Evolutionary conservation across 2,329 filamentous ascomycete genomes (phyloP).

Genomic region (Diaporthe sp.): DNA sequence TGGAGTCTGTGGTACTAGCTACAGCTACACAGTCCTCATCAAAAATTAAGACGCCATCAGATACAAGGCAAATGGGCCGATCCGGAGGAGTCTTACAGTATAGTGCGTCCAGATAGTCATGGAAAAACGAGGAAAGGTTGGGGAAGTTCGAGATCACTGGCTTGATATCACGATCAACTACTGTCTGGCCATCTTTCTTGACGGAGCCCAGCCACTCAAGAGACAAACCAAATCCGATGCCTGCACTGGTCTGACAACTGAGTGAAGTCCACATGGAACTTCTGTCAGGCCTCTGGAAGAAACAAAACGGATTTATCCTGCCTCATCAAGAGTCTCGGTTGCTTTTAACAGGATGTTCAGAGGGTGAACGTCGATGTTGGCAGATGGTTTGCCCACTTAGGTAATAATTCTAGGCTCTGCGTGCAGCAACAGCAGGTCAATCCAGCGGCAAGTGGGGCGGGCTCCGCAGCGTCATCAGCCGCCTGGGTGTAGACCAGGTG

Average conservation of each 20-base stretch:
- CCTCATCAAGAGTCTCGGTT: not conserved
- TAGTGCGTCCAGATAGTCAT: not conserved
- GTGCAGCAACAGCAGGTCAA: not conserved
- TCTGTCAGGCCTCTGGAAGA: no score
- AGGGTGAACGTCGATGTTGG: not conserved
- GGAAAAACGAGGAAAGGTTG: not conserved
- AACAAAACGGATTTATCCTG: not conserved
- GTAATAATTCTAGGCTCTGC: not conserved
- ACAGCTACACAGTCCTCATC: not conserved
- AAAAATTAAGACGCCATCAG: not conserved
- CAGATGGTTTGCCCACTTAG: not conserved
- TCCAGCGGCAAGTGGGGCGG: conserved; percentile 29
- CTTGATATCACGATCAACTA: not conserved
- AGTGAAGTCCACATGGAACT: not conserved
- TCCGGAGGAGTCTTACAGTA: not conserved
- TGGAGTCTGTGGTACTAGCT: not conserved
- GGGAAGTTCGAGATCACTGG: not conserved
- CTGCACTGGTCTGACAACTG: not conserved
- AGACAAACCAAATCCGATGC: no score
- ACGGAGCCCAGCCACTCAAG: no score
- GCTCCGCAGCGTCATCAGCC: conserved; percentile 39
- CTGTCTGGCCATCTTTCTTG: not conserved
- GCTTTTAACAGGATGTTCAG: not conserved
- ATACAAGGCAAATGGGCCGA: not conserved
- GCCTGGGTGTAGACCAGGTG: not conserved